These are phyloP conservation scores for Leishmania gerbilli DNA, from an alignment of 208 protist genomes.

Conservation along the genomic window DNA sequence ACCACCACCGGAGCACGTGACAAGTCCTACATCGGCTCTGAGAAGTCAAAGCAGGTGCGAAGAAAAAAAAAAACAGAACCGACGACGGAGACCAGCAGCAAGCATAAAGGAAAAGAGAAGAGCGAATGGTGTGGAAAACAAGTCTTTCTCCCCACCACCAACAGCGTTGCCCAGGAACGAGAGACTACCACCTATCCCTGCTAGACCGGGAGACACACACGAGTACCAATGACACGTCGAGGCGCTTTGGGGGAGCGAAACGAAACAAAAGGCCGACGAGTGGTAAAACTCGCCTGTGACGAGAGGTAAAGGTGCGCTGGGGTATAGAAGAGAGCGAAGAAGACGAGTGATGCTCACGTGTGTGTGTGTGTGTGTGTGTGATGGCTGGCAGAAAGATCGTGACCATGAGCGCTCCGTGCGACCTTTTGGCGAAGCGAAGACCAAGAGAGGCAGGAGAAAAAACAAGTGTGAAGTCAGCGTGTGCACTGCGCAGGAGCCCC, in stretches of 20 bases:
- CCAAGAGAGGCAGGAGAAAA: too few relatives aligned
- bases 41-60: neutral
- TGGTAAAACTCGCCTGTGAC: neutral
- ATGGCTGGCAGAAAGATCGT: neutral
- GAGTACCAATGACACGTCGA: neutral
- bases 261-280: neutral
- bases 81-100: neutral
- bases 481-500: neutral
- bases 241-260: neutral
- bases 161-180: neutral
- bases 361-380: neutral
- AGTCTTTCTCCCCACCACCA: neutral
- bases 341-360: neutral
- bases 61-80: neutral
- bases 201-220: neutral
- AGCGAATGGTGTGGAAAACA: neutral
- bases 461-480: neutral
- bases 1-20: too few relatives aligned
- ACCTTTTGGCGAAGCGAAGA: neutral
- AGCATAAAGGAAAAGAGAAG: neutral
- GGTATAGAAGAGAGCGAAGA: neutral
- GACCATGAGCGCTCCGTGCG: neutral
- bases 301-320: neutral
- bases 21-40: neutral
- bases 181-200: neutral